Base-by-base conservation (phyloP, 192 early-diverging fungal genomes). In the Coemansia umbellata region DNA sequence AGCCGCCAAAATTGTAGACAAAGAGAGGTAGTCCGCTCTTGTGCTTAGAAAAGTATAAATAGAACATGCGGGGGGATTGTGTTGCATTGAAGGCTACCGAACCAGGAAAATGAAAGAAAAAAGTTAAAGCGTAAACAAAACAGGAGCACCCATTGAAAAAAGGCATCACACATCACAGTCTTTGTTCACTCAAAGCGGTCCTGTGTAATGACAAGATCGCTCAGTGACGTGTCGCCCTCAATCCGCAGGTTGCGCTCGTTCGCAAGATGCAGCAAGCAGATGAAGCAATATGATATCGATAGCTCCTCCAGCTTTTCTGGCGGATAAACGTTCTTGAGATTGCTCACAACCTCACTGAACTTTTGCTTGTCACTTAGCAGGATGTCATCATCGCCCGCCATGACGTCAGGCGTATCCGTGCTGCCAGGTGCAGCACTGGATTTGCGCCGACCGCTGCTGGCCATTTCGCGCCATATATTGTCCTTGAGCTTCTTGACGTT, bases 401-500 rank as follows among this genome's bases (percentile, higher is more conserved):
- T 24, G 3, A 56, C 52, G 26, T 47, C 42, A 1, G 27, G 47
- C n/a, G 42, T 19, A 13, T 66, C 58, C 24, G 43, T 53, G 13
- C 50, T 27, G 8, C 27, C 45, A 17, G 55, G 37, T 0, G 45
- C 55, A 30, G 48, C 37, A n/a, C n/a, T n/a, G 11, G 69, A 63
- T 37, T 32, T 24, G 54, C 50, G 53, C 36, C 58, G 66, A 19
- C 37, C 47, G 33, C 41, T 40, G 10, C 47, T 21, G 2, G 78
- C 81, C 59, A 88, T 66, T 50, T 86, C 85, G 47, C 82, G 83
- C 95, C 95, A 98, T 19, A 98, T 78, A 63, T 96, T 98, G 33
- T 98, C 95, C 68, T 98, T 98, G 40, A 98, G 80, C 57, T 84
- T 85, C 74, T 90, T 92, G 19, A 98, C 91, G 69, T 98, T 93